Percentiles rank a stretch among this genome's conserved stretches.
Conservation (phyloP, 2,329 filamentous ascomycete genomes). For the Claviceps digitariae region DNA sequence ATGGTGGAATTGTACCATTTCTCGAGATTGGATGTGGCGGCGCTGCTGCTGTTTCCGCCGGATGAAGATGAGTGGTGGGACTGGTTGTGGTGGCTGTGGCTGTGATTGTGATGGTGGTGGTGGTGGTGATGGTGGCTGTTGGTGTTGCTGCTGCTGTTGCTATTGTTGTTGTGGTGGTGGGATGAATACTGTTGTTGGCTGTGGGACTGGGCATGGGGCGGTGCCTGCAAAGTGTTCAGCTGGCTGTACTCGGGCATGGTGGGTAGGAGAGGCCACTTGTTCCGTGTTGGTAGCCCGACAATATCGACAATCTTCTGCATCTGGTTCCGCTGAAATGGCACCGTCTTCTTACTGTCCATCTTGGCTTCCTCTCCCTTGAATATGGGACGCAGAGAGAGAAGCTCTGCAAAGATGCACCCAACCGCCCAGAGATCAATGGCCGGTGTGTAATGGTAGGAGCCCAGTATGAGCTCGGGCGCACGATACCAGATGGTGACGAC, state of each 20-base stretch:
- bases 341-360: constrained; percentile 96
- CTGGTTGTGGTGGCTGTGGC: constrained; percentile 18
- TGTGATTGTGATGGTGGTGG: constrained; percentile 11
- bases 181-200: constrained; percentile 3
- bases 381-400: constrained; percentile 79
- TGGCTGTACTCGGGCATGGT: constrained; percentile 80
- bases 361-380: constrained; percentile 99
- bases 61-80: constrained; percentile 10
- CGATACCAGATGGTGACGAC: constrained; percentile 99
- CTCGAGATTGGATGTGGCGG: constrained; percentile 44
- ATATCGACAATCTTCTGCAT: constrained; percentile 99
- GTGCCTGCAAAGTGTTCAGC: constrained; percentile 42
- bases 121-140: constrained; percentile 18
- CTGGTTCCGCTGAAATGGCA: constrained; percentile 93
- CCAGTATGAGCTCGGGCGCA: constrained; percentile 83
- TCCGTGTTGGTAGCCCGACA: constrained; percentile 78
- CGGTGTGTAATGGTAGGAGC: constrained; percentile 89
- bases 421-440: constrained; percentile 97
- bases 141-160: constrained; percentile 17
- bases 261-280: constrained; percentile 72
- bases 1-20: constrained; percentile 68
- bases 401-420: constrained; percentile 93
- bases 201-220: constrained; percentile 31
- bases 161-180: constrained; percentile 19
- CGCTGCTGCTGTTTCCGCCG: constrained; percentile 8